These are phyloP conservation scores for Nepenthes mirabilis DNA, from an alignment of 148 eudicot genomes.

Conservation along the genomic window DNA sequence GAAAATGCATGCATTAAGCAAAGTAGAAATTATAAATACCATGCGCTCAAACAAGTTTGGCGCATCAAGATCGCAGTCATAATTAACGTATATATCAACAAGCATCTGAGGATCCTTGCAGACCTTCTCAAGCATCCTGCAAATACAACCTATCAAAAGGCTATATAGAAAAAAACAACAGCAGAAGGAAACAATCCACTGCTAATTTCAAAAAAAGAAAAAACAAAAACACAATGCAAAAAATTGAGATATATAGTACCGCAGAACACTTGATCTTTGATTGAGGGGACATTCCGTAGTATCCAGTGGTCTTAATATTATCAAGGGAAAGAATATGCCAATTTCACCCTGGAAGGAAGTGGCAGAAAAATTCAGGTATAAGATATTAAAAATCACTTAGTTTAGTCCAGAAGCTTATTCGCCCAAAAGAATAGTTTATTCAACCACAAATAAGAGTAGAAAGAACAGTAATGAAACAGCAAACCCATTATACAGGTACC, in stretches of 20 bases:
- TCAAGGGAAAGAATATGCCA: slow-evolving; percentile 91
- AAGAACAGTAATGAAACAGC: neutral
- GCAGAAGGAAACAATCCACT: slow-evolving; percentile 1
- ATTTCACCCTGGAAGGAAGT: slow-evolving; percentile 73
- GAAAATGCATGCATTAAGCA: neutral
- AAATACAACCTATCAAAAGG: slow-evolving; percentile 10
- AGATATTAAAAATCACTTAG: slow-evolving; percentile 2
- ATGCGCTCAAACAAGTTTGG: slow-evolving; percentile 91
- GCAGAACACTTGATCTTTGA: slow-evolving; percentile 66
- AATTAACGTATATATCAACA: slow-evolving; percentile 90
- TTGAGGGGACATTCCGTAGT: slow-evolving; percentile 51
- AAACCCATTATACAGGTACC: slow-evolving; percentile 24
- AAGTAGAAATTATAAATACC: slow-evolving; percentile 26
- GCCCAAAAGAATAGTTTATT: neutral
- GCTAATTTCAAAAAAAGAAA: neutral
- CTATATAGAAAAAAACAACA: slow-evolving; percentile 3
- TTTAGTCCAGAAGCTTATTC: too few relatives aligned
- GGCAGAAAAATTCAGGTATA: slow-evolving; percentile 4
- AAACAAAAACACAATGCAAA: slow-evolving; percentile 4
- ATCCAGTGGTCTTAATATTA: slow-evolving; percentile 73
- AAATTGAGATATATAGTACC: slow-evolving; percentile 26
- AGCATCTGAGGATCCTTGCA: slow-evolving; percentile 94
- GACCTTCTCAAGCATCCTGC: slow-evolving; percentile 96
- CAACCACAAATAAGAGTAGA: neutral
- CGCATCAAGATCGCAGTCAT: slow-evolving; percentile 92